Conservation (phyloP, 2,329 filamentous ascomycete species). For the Knufia petricola region DNA sequence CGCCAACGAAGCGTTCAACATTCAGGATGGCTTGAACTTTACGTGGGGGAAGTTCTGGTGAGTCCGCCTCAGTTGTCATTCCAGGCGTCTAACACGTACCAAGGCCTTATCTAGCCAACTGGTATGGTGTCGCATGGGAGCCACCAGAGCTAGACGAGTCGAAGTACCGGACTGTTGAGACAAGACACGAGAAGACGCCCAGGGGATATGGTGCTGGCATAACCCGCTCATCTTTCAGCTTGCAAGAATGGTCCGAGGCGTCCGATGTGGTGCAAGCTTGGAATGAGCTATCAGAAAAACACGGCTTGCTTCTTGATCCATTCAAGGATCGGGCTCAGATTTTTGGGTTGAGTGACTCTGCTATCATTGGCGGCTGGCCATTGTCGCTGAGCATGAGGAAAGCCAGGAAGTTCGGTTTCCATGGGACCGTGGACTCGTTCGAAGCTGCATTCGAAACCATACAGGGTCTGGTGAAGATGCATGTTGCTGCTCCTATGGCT, state of each 20-base stretch:
- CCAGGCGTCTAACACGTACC: no score
- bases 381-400: constrained; percentile 24
- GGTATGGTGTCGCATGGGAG: constrained; percentile 33
- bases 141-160: constrained; percentile 23
- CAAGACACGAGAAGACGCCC: constrained; percentile 12
- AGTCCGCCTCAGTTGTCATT: no score
- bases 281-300: constrained; percentile 33
- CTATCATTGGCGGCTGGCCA: constrained; percentile 15
- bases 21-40: constrained; percentile 35
- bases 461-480: constrained; percentile 10
- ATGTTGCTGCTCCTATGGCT: constrained; percentile 9
- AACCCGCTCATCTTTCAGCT: constrained; percentile 32
- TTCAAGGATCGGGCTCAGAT: constrained; percentile 13
- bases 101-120: constrained; percentile 36
- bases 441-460: constrained; percentile 17
- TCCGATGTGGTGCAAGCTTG: constrained; percentile 37
- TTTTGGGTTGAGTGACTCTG: constrained; percentile 13
- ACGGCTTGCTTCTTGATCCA: constrained; percentile 28
- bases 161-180: constrained; percentile 19
- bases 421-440: constrained; percentile 26
- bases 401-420: constrained; percentile 25
- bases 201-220: constrained; percentile 31
- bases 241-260: constrained; percentile 38
- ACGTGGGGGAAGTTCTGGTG: constrained; percentile 42
- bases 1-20: constrained; percentile 41